Conservation (phyloP, 208 protist genomes). For the Leishmania aethiopica region DNA sequence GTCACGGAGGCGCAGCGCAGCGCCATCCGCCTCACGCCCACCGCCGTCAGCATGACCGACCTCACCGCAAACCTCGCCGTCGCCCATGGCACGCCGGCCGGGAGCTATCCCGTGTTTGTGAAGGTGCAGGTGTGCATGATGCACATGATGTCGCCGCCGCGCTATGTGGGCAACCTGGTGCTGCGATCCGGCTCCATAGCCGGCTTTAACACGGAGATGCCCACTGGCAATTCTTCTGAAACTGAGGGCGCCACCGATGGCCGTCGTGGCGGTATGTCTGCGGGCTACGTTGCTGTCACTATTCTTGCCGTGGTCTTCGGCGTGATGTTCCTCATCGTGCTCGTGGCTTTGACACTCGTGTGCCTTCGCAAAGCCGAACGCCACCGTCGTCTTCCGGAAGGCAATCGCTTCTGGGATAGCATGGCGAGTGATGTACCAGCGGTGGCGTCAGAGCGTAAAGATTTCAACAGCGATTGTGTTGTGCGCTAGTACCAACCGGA, state of each 20-base stretch:
- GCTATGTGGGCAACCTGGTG: conserved; percentile 30
- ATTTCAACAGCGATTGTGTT: background rate
- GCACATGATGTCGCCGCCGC: conserved; percentile 31
- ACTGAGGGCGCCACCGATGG: background rate
- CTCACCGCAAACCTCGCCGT: conserved; percentile 27
- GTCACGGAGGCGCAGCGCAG: conserved; percentile 20
- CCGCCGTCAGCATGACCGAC: conserved; percentile 3
- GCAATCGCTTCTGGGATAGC: background rate
- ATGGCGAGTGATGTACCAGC: background rate
- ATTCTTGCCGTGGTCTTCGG: background rate
- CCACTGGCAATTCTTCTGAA: background rate
- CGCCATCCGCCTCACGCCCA: conserved; percentile 21
- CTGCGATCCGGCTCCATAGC: background rate
- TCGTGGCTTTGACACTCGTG: background rate
- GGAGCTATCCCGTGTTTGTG: conserved; percentile 35
- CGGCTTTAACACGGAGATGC: background rate
- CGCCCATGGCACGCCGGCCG: background rate
- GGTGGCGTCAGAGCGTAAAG: background rate
- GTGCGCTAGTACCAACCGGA: background rate
- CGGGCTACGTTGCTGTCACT: background rate
- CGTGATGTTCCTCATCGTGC: background rate
- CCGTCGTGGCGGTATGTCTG: background rate
- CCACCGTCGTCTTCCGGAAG: background rate
- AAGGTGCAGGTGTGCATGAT: conserved; percentile 32
- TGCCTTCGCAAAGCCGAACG: background rate